Evolutionary conservation across 2,329 filamentous ascomycete genomes (phyloP), one percentile per base, ranked within the genome.

Genomic region (Neonectria faginata): DNA sequence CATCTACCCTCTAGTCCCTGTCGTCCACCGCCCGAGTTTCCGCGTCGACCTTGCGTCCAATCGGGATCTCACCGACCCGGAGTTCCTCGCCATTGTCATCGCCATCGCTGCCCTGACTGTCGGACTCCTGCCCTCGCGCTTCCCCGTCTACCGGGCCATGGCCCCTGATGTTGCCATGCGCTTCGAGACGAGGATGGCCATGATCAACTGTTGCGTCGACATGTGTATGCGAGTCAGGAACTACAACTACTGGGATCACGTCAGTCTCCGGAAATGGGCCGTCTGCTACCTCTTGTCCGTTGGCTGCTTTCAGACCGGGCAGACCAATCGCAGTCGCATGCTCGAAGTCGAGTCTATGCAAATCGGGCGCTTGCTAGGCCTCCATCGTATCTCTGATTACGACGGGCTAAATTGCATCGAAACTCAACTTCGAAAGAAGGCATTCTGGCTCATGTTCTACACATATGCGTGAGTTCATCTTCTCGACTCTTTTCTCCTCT

Each of bases 381-480:
- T 79, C 2, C 78, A 79, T 54, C 67, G 69, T 3, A 70, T 78
- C 1, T 72, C 74, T 0, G 74, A 72, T 16, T 79, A 79, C 51
- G 70, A 69, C 11, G 75, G 74, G 1, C 66, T 77, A 2, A 76
- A 77, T 42, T 69, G 65, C 36, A 75, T 79, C 14, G 76, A 79
- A 54, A 74, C 71, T 0, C 78, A 79, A 45, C 65, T 79, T 3
- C 67, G 78, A 11, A 79, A 79, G 54, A 80, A 78, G 60, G 77
- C 73, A 0, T 79, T 79, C 44, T 80, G 77, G 75, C 60, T 79
- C 12, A 70, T 76, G 9, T 78, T 79, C 16, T 79, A 79, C 44
- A 67, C 66, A 1, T 78, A 74, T 33, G 66, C 67, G 70, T 73
- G 36, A 45, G 68, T 29, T 1, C 8, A 9, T 27, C 5, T 22